Percentiles rank a stretch among this genome's conserved stretches.
Conservation (phyloP, 2,329 filamentous ascomycete genomes). For the Alternaria angustiovoidea region DNA sequence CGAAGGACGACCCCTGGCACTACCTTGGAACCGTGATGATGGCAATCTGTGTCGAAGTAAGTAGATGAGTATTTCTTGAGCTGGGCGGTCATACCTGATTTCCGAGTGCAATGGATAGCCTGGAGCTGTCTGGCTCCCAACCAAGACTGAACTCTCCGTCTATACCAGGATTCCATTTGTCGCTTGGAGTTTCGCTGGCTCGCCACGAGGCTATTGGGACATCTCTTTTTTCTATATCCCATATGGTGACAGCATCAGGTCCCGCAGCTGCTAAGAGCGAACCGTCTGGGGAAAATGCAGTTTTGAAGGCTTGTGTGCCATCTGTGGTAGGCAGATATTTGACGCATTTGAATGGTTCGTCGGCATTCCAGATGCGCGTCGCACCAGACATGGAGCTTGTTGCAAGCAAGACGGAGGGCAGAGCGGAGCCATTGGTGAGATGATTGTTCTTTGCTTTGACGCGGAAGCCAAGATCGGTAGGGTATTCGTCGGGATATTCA, state of each 20-base stretch:
- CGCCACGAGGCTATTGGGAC: conserved; percentile 48
- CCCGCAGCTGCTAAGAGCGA: conserved; percentile 55
- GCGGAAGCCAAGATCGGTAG: conserved; percentile 54
- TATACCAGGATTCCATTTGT: conserved; percentile 43
- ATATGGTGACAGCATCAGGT: conserved; percentile 56
- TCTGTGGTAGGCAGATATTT: conserved; percentile 42
- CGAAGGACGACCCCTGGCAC: background rate
- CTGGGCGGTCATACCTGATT: conserved; percentile 43
- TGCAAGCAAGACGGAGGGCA: conserved; percentile 47
- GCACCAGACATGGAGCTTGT: conserved; percentile 53
- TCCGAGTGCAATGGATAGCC: conserved; percentile 48
- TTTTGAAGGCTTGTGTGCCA: conserved; percentile 48
- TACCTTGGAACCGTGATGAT: conserved; percentile 45
- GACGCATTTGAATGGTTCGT: conserved; percentile 45
- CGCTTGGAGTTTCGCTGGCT: conserved; percentile 34
- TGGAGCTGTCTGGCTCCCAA: conserved; percentile 51
- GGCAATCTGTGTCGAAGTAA: conserved; percentile 40
- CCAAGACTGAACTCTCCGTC: conserved; percentile 49
- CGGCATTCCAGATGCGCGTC: conserved; percentile 53
- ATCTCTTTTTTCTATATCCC: conserved; percentile 49
- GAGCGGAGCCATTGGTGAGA: conserved; percentile 28
- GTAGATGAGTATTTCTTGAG: background rate
- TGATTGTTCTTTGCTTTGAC: conserved; percentile 27
- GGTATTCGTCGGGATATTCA: conserved; percentile 45
- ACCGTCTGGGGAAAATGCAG: conserved; percentile 57